phyloP scores from a whole-genome alignment of 129 eudicot species.

The Daucus carota region DNA sequence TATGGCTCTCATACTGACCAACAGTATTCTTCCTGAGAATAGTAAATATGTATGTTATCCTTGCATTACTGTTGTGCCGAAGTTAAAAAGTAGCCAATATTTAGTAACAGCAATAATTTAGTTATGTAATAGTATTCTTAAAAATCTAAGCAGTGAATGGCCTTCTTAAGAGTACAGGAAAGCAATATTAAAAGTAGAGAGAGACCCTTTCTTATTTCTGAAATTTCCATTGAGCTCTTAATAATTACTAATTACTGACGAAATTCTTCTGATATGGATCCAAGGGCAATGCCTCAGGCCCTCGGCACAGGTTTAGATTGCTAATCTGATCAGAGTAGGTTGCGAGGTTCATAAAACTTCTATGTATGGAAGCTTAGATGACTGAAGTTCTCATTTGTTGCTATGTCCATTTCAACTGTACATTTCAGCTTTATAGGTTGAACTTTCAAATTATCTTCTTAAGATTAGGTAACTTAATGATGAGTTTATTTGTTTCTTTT shows the following conservation, averaged over 20 bases:
- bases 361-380: neutral
- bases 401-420: neutral
- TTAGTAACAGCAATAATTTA: neutral
- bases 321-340: neutral
- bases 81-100: neutral
- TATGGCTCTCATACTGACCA: conserved; percentile 96
- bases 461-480: neutral
- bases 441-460: neutral
- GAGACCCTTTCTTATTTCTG: neutral
- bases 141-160: neutral
- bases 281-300: neutral
- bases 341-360: neutral
- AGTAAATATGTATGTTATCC: neutral
- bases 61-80: neutral
- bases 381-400: neutral
- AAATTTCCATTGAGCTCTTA: too few relatives aligned
- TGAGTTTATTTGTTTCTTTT: neutral
- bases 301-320: neutral
- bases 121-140: neutral
- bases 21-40: conserved; percentile 74
- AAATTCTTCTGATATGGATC: neutral
- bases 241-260: neutral
- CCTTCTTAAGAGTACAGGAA: neutral
- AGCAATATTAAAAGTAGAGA: neutral
- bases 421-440: neutral